Base-by-base conservation (phyloP, 805 yeast genomes). In the Aciculoconidium aculeatum region DNA sequence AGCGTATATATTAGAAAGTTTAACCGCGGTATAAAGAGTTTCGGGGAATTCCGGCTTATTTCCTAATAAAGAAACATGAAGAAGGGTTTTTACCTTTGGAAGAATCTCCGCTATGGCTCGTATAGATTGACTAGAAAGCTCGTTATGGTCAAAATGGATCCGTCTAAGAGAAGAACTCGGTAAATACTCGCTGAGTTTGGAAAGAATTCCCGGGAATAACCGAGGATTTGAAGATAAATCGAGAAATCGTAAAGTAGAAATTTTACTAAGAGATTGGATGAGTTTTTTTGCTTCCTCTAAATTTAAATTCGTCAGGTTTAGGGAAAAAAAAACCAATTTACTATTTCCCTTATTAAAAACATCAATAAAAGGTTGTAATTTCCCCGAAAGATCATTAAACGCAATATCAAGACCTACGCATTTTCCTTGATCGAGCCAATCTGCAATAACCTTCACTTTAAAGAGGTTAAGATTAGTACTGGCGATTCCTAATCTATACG, bases 361-460 rank as follows among this genome's bases (percentile, higher is more conserved):
- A 4, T 62, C 49, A 13, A 64, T 67, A 31, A 72, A 61, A 1
- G 74, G 74, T n/a, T 36, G 30, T 28, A 73, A 48, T 41, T 66
- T 68, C 2, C 71, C 72, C 18, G 67, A 61, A 31, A 73, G 48
- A 43, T 71, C 74, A 44, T 73, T 73, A 42, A 66, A 70, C 1
- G 74, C 79, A 25, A 73, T 54, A 48, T 73, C 80, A 11, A 74
- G 61, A 2, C 80, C 80, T 24, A 62, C 55, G 46, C 78, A 72
- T 14, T 64, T 67, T 11, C 69, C 61, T 7, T 48, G 39, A 6
- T 64, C 53, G 17, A 73, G 58, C 79, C 79, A 73, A 20, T 60
- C 48, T 6, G 72, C 62, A 23, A 73, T 51, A 11, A 61, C 44
- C 18, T 55, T 42, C 15, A 70, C 52, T 39, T 72, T 71, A 16